phyloP scores from a whole-genome alignment of 495 filamentous ascomycete genomes.

The Xylaria scruposa region DNA sequence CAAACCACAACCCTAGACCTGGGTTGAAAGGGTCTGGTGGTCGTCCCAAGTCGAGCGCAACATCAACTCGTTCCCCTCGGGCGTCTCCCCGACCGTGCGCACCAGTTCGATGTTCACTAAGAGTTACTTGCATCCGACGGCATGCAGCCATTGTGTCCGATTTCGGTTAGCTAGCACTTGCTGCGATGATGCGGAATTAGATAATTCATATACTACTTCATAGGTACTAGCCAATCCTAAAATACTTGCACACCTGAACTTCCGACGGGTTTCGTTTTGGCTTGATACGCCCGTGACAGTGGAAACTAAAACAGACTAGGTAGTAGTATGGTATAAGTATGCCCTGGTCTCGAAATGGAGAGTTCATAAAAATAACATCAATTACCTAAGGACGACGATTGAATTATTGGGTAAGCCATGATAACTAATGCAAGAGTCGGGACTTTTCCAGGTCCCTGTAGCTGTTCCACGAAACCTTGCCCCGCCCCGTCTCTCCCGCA shows the following conservation, averaged over 20 bases:
- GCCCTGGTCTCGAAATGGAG: background rate
- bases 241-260: background rate
- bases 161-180: background rate
- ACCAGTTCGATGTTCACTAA: background rate
- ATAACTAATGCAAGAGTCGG: background rate
- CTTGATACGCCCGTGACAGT: background rate
- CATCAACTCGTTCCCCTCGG: background rate
- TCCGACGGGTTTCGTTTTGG: constrained; percentile 10
- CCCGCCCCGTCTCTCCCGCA: constrained; percentile 14
- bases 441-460: constrained; percentile 10
- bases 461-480: background rate
- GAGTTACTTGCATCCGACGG: background rate
- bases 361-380: background rate
- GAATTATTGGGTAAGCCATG: background rate
- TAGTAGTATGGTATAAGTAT: background rate
- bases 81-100: background rate
- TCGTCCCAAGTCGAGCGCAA: constrained; percentile 14
- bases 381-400: background rate
- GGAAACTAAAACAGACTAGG: background rate
- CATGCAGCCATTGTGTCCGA: background rate
- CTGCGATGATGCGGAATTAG: background rate
- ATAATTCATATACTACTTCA: too few species aligned
- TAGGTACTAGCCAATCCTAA: background rate
- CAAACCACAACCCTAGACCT: constrained; percentile 5
- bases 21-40: background rate